Percentiles rank a stretch among this genome's conserved stretches.
These are phyloP conservation scores for Pseudogymnoascus sp. DNA, from an alignment of 2,329 filamentous ascomycete species.

Conservation along the genomic window DNA sequence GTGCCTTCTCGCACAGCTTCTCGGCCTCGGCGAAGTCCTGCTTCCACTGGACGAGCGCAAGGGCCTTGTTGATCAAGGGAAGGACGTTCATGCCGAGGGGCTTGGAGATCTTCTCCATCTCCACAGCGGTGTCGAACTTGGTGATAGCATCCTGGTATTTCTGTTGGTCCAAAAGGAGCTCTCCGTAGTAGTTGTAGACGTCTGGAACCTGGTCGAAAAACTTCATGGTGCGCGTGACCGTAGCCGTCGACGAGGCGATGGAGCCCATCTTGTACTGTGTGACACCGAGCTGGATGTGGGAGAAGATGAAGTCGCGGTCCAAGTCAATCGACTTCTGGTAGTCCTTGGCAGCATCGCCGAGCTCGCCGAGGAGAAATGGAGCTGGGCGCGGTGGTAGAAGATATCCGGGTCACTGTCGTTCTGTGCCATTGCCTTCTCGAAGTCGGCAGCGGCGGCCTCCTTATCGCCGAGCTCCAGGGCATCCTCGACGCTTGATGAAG, in stretches of 20 bases:
- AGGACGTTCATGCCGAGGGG: slow-evolving; percentile 96
- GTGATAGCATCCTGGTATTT: slow-evolving; percentile 93
- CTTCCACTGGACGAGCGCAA: slow-evolving; percentile 97
- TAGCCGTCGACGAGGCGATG: slow-evolving; percentile 95
- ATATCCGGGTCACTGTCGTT: slow-evolving; percentile 90
- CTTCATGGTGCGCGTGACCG: slow-evolving; percentile 95
- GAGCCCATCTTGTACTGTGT: slow-evolving; percentile 99
- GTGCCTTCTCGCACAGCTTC: slow-evolving; percentile 91
- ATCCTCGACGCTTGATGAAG: slow-evolving; percentile 97
- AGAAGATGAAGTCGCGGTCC: slow-evolving; percentile 95
- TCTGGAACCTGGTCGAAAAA: slow-evolving; percentile 96
- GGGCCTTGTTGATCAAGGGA: slow-evolving; percentile 95
- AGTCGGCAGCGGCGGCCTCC: slow-evolving; percentile 81
- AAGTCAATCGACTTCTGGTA: slow-evolving; percentile 99
- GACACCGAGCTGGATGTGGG: slow-evolving; percentile 96
- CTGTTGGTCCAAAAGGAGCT: slow-evolving; percentile 91
- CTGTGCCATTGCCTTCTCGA: slow-evolving; percentile 75
- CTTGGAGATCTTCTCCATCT: slow-evolving; percentile 94
- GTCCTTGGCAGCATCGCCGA: slow-evolving; percentile 89
- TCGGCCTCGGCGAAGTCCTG: slow-evolving; percentile 92
- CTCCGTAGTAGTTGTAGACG: slow-evolving; percentile 99
- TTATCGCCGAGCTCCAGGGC: slow-evolving; percentile 83
- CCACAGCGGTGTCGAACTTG: slow-evolving; percentile 97
- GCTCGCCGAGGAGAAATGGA: slow-evolving; percentile 95
- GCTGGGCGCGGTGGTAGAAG: slow-evolving; percentile 96